phyloP scores from a whole-genome alignment of 2,329 filamentous ascomycete species.

The Botrytis paeoniae region DNA sequence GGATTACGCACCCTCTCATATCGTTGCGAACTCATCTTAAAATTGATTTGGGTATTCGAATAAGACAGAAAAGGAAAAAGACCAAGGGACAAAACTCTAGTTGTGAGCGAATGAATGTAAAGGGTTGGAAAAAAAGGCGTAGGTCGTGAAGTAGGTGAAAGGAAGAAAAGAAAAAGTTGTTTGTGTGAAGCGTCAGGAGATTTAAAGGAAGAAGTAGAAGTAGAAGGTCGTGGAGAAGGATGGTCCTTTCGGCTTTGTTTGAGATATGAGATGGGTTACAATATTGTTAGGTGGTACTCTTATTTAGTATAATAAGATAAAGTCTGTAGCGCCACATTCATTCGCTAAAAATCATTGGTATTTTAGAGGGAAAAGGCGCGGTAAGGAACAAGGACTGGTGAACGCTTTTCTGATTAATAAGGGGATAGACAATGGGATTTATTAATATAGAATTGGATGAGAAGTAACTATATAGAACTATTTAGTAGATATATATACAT shows the following conservation, averaged over 20 bases:
- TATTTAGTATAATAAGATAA: neutral
- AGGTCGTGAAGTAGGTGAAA: conserved; percentile 19
- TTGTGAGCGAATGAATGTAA: conserved; percentile 24
- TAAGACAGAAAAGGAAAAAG: conserved; percentile 30
- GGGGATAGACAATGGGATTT: neutral
- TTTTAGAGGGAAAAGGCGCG: conserved; percentile 5
- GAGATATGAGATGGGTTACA: conserved; percentile 4
- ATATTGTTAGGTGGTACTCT: neutral
- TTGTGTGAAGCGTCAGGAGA: neutral
- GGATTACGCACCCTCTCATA: conserved; percentile 55
- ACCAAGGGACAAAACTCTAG: conserved; percentile 23
- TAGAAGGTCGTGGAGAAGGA: conserved; percentile 17
- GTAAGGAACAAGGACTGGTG: neutral
- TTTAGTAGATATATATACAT: neutral
- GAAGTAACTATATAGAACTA: neutral
- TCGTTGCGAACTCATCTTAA: conserved; percentile 37
- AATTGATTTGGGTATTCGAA: conserved; percentile 20
- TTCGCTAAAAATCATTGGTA: conserved; percentile 1
- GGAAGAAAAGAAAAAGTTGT: conserved; percentile 14
- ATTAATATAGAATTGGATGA: too few relatives aligned
- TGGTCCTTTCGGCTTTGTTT: conserved; percentile 18
- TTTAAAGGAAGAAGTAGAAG: neutral
- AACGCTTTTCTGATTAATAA: neutral
- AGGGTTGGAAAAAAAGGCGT: conserved; percentile 21
- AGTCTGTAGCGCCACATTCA: conserved; percentile 13